These are phyloP conservation scores for Sequoiadendron giganteum DNA, from an alignment of 75 land plant genomes.

Conservation along the genomic window DNA sequence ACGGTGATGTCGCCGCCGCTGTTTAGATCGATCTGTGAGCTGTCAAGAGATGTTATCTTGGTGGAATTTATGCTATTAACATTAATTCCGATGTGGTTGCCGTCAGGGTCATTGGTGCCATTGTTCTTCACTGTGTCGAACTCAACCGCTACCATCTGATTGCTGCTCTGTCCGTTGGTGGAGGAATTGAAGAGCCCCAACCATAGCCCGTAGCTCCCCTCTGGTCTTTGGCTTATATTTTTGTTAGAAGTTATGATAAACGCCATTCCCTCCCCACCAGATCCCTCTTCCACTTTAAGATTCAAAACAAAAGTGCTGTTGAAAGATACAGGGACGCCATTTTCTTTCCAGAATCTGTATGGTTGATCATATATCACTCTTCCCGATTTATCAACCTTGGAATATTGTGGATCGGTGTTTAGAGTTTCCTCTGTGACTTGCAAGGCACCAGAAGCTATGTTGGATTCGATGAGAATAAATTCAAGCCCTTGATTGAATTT, in stretches of 20 bases:
- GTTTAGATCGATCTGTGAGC: no score
- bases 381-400: not conserved
- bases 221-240: not conserved
- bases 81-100: no score
- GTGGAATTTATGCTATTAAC: no score
- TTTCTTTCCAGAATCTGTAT: not conserved
- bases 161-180: slow-evolving; percentile 1
- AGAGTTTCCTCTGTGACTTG: not conserved
- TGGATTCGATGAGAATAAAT: not conserved
- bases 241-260: slow-evolving; percentile 16
- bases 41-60: no score
- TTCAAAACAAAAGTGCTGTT: slow-evolving; percentile 28
- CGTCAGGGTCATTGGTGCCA: no score
- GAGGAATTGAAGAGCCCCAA: slow-evolving; percentile 33
- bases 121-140: slow-evolving; percentile 23
- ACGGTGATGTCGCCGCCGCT: no score
- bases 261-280: slow-evolving; percentile 36
- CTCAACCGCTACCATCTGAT: slow-evolving; percentile 23
- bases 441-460: not conserved
- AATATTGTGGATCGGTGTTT: not conserved
- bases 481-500: not conserved
- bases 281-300: not conserved
- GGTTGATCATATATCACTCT: not conserved
- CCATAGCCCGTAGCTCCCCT: slow-evolving; percentile 25
- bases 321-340: slow-evolving; percentile 9